Base-by-base conservation (phyloP, 2,329 filamentous ascomycete species). In the Phaeosphaeria sp. region DNA sequence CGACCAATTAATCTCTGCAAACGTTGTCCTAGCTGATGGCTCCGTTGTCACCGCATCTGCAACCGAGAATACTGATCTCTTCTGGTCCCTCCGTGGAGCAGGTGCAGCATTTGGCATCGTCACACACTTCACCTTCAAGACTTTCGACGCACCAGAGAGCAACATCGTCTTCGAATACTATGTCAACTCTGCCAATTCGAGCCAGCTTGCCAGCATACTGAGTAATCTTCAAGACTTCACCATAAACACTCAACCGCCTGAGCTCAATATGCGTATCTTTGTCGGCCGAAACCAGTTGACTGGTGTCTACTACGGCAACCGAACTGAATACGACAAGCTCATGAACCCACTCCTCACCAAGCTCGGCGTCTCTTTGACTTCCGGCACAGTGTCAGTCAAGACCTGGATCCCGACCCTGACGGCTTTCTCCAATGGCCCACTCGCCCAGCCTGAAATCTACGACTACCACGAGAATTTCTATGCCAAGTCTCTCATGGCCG, bases 41-140 rank as follows among this genome's bases (percentile, higher is more conserved):
- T 69, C 58, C 17, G 59, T 79, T 11, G 65, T 79, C 22, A 75
- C 65, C 6, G 77, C 73, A 11, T 78, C 73, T 9, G 33, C 60
- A 17, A 66, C 62, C 1, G 50, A 74, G 15, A 72, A 80, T 36
- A 49, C 72, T 0, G 77, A 79, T 30, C 74, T 80, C 33, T 79
- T 79, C 66, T 80, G 77, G 75, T 77, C 72, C 1, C 65, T 79
- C 1, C 68, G 71, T 0, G 78, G 78, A 0, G 78, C 76, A 1
- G 77, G 77, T 1, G 70, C 69, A 25, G 77, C 77, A 52, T 79
- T 78, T 42, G 78, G 77, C 17, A 73, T 78, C 48, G 72, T 78
- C 18, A 72, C 69, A 4, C 74, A 68, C 18, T 78, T 73, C 61
- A 70, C 66, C 23, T 72, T 76, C 64, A 71, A 65, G 49, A 72